phyloP scores from a whole-genome alignment of 1,284 basidiomycete species.

The Pholiota adiposa region DNA sequence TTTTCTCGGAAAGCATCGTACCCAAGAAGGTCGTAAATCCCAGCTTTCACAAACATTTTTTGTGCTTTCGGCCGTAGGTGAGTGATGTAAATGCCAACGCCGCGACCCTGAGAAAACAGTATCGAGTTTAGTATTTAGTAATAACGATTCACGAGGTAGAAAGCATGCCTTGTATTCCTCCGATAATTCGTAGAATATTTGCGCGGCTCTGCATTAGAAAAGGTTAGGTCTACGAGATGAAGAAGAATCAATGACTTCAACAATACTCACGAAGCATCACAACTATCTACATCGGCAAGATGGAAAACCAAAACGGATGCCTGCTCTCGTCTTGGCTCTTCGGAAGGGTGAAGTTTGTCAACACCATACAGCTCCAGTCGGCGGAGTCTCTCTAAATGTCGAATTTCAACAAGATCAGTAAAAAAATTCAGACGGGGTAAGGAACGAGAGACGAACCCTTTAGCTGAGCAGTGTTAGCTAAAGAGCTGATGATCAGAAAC shows the following conservation, averaged over 20 bases:
- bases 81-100: slow-evolving; percentile 78
- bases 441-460: slow-evolving; percentile 50
- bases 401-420: background rate
- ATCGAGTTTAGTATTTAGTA: background rate
- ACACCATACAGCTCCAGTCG: slow-evolving; percentile 83
- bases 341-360: slow-evolving; percentile 82
- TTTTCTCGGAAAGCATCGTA: slow-evolving; percentile 73
- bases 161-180: slow-evolving; percentile 70
- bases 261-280: slow-evolving; percentile 80
- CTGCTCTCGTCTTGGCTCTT: slow-evolving; percentile 76
- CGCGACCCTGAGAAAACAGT: slow-evolving; percentile 53
- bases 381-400: slow-evolving; percentile 71
- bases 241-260: background rate
- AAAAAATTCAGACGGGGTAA: background rate
- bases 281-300: slow-evolving; percentile 83
- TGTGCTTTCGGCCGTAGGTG: slow-evolving; percentile 67
- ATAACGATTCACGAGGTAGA: slow-evolving; percentile 1
- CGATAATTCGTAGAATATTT: slow-evolving; percentile 84
- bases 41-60: slow-evolving; percentile 68
- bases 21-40: slow-evolving; percentile 68
- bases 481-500: background rate
- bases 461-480: slow-evolving; percentile 90
- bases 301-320: slow-evolving; percentile 87
- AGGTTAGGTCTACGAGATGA: slow-evolving; percentile 8
- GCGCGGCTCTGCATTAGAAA: slow-evolving; percentile 63